Evolutionary conservation across 2,329 filamentous ascomycete species (phyloP), one percentile per base, ranked within the genome.

Genomic region (Monilinia vaccinii-corymbosi): DNA sequence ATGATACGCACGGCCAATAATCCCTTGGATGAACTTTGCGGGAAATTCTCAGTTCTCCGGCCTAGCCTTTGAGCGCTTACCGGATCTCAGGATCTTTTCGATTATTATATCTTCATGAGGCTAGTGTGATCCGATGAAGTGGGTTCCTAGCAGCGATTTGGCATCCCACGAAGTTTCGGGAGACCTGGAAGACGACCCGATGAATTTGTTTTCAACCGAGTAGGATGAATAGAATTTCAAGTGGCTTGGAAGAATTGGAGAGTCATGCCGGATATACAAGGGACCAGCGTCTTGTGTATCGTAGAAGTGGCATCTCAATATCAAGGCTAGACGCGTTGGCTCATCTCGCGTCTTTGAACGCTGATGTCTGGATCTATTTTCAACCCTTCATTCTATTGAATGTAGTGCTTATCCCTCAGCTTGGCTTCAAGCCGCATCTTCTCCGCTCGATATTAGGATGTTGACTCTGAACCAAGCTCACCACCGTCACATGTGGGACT

Each of bases 351-450:
- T 44, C 38, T 53, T 11, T 44, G 25, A 18, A 9, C 25, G 28
- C n/a, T 32, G 38, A 16, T 28, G 16, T 32, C 18, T 53, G n/a
- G 4, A 16, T 18, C 18, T 7, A 53, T 44, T 42, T 32, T 23
- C 18, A 11, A 44, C 18, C 51, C 25, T 42, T 32, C 38, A 47
- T 46, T 25, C 21, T 42, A 55, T 59, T 55, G 48, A 59, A 59
- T 23, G 42, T 47, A 49, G 57, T 42, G 31, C 23, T 47, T 23
- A 8, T 32, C 21, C 48, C 36, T 18, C 31, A 52, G 16, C 23
- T 16, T 36, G 4, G 34, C 34, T 36, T 3, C 34, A 14, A 28
- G 23, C 13, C 10, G 40, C 23, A 25, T 32, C 31, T 16, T 21
- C 25, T 18, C n/a, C 18, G 32, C 48, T 52, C 45, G 16, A 25